A percentile compares a stretch with the other conserved stretches of the same genome.
phyloP scores from a whole-genome alignment of 768 basidiomycete genomes.

The Pisolithus sp. region DNA sequence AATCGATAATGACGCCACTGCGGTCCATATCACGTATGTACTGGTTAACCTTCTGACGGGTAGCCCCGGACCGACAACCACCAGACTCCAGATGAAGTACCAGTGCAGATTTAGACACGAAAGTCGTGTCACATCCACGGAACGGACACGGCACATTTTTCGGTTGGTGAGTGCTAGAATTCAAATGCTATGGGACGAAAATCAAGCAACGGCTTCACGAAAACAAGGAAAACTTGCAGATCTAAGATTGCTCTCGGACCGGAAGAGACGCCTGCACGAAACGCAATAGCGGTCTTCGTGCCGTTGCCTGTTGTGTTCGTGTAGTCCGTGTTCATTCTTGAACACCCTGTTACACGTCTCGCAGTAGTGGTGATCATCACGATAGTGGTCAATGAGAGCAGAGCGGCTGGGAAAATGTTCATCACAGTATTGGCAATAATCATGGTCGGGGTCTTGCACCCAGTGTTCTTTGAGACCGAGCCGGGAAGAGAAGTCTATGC shows the following conservation, averaged over 20 bases:
- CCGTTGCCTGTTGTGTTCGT: conserved; percentile 43
- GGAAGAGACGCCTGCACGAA: conserved; percentile 40
- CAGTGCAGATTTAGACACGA: conserved; percentile 50
- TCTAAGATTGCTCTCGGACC: conserved; percentile 12
- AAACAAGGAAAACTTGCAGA: conserved; percentile 4
- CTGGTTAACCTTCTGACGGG: conserved; percentile 30
- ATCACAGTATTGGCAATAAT: conserved; percentile 49
- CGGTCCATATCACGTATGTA: conserved; percentile 39
- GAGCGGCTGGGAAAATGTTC: conserved; percentile 31
- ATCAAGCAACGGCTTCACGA: background rate
- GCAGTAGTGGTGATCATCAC: conserved; percentile 39
- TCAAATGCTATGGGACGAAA: conserved; percentile 36
- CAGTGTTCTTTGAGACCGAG: conserved; percentile 43
- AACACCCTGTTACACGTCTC: conserved; percentile 37
- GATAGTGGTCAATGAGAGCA: conserved; percentile 37
- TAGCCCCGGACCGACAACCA: conserved; percentile 44
- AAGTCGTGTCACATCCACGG: conserved; percentile 38
- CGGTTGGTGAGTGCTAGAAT: conserved; percentile 45
- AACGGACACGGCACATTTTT: conserved; percentile 33
- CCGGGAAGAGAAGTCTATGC: conserved; percentile 37
- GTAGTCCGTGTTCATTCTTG: conserved; percentile 30
- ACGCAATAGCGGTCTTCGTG: conserved; percentile 39
- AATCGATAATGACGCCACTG: conserved; percentile 47
- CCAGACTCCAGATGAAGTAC: conserved; percentile 61
- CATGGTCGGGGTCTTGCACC: conserved; percentile 41